Conservation (phyloP, 2,329 filamentous ascomycete species). For the Ophiocordyceps camponoti-rufipedis region DNA sequence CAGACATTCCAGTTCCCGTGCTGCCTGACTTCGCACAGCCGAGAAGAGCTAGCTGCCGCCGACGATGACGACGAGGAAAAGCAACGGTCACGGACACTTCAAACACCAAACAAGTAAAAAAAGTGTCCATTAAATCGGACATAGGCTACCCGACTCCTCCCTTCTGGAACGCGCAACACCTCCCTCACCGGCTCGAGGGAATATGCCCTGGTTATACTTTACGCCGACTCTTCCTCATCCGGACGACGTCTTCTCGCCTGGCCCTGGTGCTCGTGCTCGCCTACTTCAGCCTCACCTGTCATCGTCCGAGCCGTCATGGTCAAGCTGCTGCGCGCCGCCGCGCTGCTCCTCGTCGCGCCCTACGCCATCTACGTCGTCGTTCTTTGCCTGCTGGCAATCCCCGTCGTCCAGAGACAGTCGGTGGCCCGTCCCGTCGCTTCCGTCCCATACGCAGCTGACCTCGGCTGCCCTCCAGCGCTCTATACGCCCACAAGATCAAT, state of each 20-base stretch:
- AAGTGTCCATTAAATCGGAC: too few relatives aligned
- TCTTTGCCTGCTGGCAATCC: slow-evolving; percentile 46
- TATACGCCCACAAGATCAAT: slow-evolving; percentile 72
- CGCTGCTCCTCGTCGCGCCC: slow-evolving; percentile 37
- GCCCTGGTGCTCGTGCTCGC: neutral
- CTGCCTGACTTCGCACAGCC: too few relatives aligned
- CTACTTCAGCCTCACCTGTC: neutral
- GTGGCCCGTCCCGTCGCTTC: slow-evolving; percentile 9
- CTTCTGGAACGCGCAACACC: too few relatives aligned
- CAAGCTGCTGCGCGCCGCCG: slow-evolving; percentile 17
- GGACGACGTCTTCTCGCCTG: neutral
- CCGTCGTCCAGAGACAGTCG: slow-evolving; percentile 66
- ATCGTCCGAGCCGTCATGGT: neutral
- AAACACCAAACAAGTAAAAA: too few relatives aligned
- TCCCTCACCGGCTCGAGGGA: neutral
- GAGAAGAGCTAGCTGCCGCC: too few relatives aligned
- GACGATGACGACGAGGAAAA: too few relatives aligned
- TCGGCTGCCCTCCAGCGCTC: slow-evolving; percentile 30
- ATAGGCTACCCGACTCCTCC: too few relatives aligned
- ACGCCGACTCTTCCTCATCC: neutral
- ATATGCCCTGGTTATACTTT: neutral
- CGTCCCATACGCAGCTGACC: slow-evolving; percentile 3
- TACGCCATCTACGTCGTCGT: slow-evolving; percentile 49
- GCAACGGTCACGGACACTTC: too few relatives aligned
- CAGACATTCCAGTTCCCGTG: too few relatives aligned